phyloP scores from a whole-genome alignment of 2,329 filamentous ascomycete species.

The Hypoxylon sp. region DNA sequence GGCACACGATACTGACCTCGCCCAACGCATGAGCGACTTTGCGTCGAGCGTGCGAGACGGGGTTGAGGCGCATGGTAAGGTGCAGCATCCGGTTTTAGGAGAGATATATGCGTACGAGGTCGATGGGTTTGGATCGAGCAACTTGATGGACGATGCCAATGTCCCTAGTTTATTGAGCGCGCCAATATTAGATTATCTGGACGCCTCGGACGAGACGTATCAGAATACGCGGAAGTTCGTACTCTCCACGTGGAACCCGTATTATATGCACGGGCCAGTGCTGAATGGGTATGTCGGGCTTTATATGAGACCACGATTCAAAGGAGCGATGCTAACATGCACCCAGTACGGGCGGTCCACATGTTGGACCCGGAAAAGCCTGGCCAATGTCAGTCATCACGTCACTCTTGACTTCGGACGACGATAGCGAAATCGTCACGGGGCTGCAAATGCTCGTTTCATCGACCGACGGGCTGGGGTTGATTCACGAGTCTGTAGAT shows the following conservation, averaged over 20 bases:
- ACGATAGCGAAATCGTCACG: slow-evolving; percentile 54
- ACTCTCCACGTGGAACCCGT: slow-evolving; percentile 79
- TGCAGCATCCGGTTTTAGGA: slow-evolving; percentile 71
- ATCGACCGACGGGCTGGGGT: slow-evolving; percentile 54
- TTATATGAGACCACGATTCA: slow-evolving; percentile 45
- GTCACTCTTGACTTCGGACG: slow-evolving; percentile 76
- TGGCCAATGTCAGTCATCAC: slow-evolving; percentile 92
- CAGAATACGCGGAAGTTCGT: slow-evolving; percentile 84
- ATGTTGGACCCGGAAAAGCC: slow-evolving; percentile 75
- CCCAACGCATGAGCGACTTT: slow-evolving; percentile 65
- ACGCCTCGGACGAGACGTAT: slow-evolving; percentile 70
- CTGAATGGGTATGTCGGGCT: slow-evolving; percentile 59
- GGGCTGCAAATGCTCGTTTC: slow-evolving; percentile 54
- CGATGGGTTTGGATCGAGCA: slow-evolving; percentile 73
- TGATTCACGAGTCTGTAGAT: slow-evolving; percentile 62
- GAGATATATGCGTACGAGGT: slow-evolving; percentile 78
- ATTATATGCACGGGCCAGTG: slow-evolving; percentile 72
- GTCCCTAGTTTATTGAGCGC: slow-evolving; percentile 70
- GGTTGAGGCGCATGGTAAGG: slow-evolving; percentile 77
- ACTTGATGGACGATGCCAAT: slow-evolving; percentile 74
- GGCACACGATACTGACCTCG: slow-evolving; percentile 50
- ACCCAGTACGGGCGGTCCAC: slow-evolving; percentile 64
- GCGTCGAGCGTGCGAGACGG: slow-evolving; percentile 73
- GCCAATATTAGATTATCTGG: slow-evolving; percentile 68
- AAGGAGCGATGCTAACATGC: slow-evolving; percentile 32